Conservation (phyloP, 2,329 filamentous ascomycete genomes). For the Daldinia sp. region DNA sequence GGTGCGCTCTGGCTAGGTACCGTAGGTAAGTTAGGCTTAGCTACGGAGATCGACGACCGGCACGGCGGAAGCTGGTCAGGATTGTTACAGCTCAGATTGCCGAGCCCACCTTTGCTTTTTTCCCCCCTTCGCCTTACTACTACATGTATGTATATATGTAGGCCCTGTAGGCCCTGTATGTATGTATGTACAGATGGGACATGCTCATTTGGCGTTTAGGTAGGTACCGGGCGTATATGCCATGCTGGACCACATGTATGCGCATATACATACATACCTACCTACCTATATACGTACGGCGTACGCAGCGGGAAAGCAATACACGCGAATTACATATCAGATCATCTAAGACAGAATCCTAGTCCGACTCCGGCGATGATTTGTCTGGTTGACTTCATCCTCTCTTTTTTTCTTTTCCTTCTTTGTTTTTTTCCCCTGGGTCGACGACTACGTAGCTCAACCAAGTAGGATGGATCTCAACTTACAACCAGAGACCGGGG, state of each 20-base stretch:
- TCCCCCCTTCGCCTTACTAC: conserved; percentile 8
- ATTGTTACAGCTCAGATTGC: conserved; percentile 25
- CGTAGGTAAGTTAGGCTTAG: too few species aligned
- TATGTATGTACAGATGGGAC: background rate
- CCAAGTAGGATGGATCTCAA: conserved; percentile 7
- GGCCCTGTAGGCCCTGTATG: background rate
- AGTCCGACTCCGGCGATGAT: conserved; percentile 3
- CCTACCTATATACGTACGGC: background rate
- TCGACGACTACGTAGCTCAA: conserved; percentile 5
- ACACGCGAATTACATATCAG: conserved; percentile 2
- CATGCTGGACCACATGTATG: background rate
- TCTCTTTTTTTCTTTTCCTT: background rate
- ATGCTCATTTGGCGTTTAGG: too few species aligned
- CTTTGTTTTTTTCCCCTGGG: background rate
- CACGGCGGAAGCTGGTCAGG: conserved; percentile 23
- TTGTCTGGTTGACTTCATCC: conserved; percentile 3
- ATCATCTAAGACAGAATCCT: conserved; percentile 4
- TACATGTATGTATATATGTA: conserved; percentile 6
- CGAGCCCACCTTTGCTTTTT: conserved; percentile 12
- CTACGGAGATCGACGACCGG: conserved; percentile 9
- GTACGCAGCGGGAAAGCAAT: background rate
- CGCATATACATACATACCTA: background rate
- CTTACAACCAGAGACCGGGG: too few species aligned
- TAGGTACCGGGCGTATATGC: background rate
- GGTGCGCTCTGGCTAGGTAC: background rate